phyloP scores from a whole-genome alignment of 2,329 filamentous ascomycete species.

The Beauveria medogensis region DNA sequence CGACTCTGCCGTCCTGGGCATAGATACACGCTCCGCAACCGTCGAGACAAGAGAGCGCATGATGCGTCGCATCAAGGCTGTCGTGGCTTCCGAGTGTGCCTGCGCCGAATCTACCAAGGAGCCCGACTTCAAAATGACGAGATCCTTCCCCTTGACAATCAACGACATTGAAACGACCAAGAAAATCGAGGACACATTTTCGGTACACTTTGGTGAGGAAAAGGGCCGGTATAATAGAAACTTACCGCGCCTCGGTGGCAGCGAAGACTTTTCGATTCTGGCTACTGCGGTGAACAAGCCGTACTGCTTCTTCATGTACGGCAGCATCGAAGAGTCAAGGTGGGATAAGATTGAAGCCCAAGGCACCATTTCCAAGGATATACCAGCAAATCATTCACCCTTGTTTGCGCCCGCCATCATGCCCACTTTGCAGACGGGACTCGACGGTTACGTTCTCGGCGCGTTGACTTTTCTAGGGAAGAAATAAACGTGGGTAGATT shows the following conservation, averaged over 20 bases:
- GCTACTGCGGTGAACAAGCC: constrained; percentile 16
- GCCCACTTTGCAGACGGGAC: constrained; percentile 18
- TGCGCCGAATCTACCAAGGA: constrained; percentile 36
- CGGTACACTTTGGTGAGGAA: constrained; percentile 32
- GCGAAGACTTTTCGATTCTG: constrained; percentile 45
- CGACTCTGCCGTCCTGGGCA: constrained; percentile 29
- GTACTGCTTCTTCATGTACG: constrained; percentile 17
- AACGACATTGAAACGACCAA: constrained; percentile 40
- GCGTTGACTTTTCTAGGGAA: constrained; percentile 14
- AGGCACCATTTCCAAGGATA: constrained; percentile 13
- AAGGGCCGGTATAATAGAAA: constrained; percentile 26
- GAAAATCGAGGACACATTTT: constrained; percentile 35
- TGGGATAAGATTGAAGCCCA: constrained; percentile 16
- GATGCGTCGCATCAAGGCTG: constrained; percentile 27
- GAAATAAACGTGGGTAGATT: not conserved
- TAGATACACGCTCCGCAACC: constrained; percentile 32
- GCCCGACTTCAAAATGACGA: constrained; percentile 34
- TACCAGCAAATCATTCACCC: constrained; percentile 20
- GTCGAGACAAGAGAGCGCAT: constrained; percentile 25
- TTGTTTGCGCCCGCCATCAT: constrained; percentile 19
- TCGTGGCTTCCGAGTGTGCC: constrained; percentile 44
- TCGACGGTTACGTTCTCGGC: constrained; percentile 15
- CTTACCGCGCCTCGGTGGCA: constrained; percentile 34
- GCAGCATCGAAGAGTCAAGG: constrained; percentile 10
- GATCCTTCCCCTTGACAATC: constrained; percentile 39